Conservation (phyloP, 2,329 filamentous ascomycete species). For the Plenodomus biglobosus region DNA sequence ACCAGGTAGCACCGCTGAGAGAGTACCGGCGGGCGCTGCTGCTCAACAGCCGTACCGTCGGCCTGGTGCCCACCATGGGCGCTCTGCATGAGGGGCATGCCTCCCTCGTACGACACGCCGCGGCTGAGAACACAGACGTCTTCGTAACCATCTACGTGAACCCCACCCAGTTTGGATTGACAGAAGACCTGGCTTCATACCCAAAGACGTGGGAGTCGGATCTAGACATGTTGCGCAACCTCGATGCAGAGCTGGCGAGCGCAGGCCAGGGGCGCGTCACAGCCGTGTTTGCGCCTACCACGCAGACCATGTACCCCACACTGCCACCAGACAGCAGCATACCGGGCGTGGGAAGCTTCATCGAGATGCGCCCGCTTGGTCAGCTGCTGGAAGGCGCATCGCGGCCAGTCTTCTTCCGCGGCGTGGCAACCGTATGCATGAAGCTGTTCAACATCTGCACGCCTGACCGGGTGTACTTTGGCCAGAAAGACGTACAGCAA, state of each 20-base stretch:
- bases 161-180: slow-evolving; percentile 89
- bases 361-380: slow-evolving; percentile 83
- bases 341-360: slow-evolving; percentile 80
- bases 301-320: slow-evolving; percentile 82
- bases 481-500: slow-evolving; percentile 97
- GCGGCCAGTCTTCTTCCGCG: slow-evolving; percentile 91
- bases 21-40: slow-evolving; percentile 67
- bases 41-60: slow-evolving; percentile 70
- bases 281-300: slow-evolving; percentile 84
- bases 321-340: slow-evolving; percentile 72
- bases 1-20: slow-evolving; percentile 71
- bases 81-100: slow-evolving; percentile 92
- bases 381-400: slow-evolving; percentile 80
- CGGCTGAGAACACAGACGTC: slow-evolving; percentile 79
- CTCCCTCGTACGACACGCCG: slow-evolving; percentile 80
- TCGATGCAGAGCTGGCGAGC: slow-evolving; percentile 72
- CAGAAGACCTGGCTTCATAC: slow-evolving; percentile 86
- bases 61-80: slow-evolving; percentile 95
- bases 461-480: slow-evolving; percentile 84
- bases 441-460: slow-evolving; percentile 85
- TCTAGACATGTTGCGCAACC: slow-evolving; percentile 62
- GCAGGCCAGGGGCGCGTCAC: slow-evolving; percentile 64
- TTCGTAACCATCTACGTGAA: slow-evolving; percentile 95
- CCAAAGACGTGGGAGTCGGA: slow-evolving; percentile 87
- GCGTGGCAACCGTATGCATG: slow-evolving; percentile 94